These are phyloP conservation scores for Fusarium proliferatum DNA, from an alignment of 2,329 filamentous ascomycete genomes.

Conservation along the genomic window DNA sequence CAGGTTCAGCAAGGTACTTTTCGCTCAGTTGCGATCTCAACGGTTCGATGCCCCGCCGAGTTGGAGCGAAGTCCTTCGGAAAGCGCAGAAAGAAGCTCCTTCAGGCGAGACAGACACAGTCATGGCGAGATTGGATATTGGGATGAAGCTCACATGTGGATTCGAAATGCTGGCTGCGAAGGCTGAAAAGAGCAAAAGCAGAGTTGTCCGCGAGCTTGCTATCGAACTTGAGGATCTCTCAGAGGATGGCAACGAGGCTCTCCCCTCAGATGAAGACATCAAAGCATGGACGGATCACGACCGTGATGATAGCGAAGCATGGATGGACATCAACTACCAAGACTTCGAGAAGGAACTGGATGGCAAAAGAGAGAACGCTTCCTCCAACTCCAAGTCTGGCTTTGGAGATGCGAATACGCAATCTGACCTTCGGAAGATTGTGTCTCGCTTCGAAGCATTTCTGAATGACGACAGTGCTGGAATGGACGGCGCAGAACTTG, in stretches of 20 bases:
- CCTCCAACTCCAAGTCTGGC: conserved; percentile 52
- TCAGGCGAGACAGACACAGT: conserved; percentile 28
- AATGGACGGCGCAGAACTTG: conserved; percentile 78
- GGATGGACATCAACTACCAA: conserved; percentile 91
- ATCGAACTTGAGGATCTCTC: conserved; percentile 80
- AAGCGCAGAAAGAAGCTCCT: conserved; percentile 29
- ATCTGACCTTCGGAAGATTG: conserved; percentile 87
- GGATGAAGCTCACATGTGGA: conserved; percentile 90
- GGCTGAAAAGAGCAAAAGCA: conserved; percentile 74
- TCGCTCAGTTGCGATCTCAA: conserved; percentile 90
- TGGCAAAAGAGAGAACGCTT: conserved; percentile 55
- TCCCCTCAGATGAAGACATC: conserved; percentile 83
- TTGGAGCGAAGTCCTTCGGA: conserved; percentile 55
- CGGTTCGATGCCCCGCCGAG: conserved; percentile 74
- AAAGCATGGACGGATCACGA: conserved; percentile 69
- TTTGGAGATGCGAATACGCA: conserved; percentile 76
- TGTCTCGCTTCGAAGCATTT: conserved; percentile 92
- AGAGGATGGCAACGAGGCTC: conserved; percentile 71
- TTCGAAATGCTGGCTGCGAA: conserved; percentile 87
- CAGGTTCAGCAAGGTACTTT: conserved; percentile 88
- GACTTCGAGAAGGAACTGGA: conserved; percentile 87
- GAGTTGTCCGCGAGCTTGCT: conserved; percentile 78
- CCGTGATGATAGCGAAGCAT: conserved; percentile 84
- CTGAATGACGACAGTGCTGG: conserved; percentile 87
- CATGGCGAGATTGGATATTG: conserved; percentile 67